These are phyloP conservation scores for Apocynum venetum DNA, from an alignment of 257 asterid species.

Conservation along the genomic window DNA sequence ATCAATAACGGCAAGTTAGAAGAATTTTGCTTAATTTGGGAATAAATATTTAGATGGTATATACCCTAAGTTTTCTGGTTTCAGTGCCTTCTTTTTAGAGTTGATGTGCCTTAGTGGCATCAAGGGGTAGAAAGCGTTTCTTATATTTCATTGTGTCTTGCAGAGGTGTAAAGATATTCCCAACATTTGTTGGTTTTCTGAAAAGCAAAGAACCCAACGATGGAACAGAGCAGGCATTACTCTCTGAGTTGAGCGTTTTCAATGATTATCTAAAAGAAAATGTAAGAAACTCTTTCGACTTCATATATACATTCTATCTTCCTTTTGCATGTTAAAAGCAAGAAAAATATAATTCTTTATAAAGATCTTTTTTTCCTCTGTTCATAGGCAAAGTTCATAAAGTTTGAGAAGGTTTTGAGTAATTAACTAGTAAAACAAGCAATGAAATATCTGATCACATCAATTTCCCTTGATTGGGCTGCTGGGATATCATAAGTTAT, in stretches of 20 bases:
- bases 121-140: background rate
- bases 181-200: slow-evolving; percentile 79
- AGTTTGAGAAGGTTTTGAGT: background rate
- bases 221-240: slow-evolving; percentile 80
- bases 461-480: background rate
- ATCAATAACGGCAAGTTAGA: background rate
- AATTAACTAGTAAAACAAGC: background rate
- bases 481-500: background rate
- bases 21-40: background rate
- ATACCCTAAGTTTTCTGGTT: background rate
- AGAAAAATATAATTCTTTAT: background rate
- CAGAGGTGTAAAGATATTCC: slow-evolving; percentile 90
- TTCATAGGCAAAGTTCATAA: background rate
- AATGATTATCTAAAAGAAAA: slow-evolving; percentile 64
- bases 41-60: background rate
- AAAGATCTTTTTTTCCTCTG: background rate
- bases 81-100: background rate
- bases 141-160: slow-evolving; percentile 18
- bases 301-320: background rate
- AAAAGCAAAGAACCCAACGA: slow-evolving; percentile 87
- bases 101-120: background rate
- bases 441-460: background rate
- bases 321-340: slow-evolving; percentile 7
- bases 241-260: slow-evolving; percentile 65
- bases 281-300: slow-evolving; percentile 38